These are phyloP conservation scores for Mortierella polycephala DNA, from an alignment of 371 early-diverging fungal genomes.

Conservation along the genomic window DNA sequence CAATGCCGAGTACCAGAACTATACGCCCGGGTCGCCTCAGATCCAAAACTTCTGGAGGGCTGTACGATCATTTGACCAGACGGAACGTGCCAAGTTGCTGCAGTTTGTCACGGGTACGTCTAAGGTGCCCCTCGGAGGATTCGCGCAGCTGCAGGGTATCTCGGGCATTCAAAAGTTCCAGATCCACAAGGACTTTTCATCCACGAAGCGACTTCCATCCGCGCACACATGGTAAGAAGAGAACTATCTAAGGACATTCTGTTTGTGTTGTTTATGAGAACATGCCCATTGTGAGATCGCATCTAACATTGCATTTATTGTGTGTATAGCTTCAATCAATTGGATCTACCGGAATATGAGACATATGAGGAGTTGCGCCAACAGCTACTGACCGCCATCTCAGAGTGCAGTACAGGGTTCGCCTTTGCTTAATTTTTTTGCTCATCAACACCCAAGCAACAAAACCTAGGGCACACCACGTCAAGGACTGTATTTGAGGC, in stretches of 20 bases:
- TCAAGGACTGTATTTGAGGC: too few relatives aligned
- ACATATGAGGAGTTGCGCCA: slow-evolving; percentile 92
- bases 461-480: too few relatives aligned
- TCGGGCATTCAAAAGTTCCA: slow-evolving; percentile 98
- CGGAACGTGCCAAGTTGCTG: slow-evolving; percentile 96
- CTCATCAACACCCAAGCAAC: too few relatives aligned
- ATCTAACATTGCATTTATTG: slow-evolving; percentile 20
- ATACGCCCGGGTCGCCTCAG: slow-evolving; percentile 85
- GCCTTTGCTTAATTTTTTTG: slow-evolving; percentile 75
- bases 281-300: neutral
- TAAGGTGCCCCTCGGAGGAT: slow-evolving; percentile 98
- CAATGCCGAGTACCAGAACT: slow-evolving; percentile 96
- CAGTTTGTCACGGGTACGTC: slow-evolving; percentile 99
- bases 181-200: slow-evolving; percentile 96
- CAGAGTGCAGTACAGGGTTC: slow-evolving; percentile 97
- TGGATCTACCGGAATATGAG: slow-evolving; percentile 97
- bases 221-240: slow-evolving; percentile 96
- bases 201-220: slow-evolving; percentile 88
- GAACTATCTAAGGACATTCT: neutral
- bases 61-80: slow-evolving; percentile 96
- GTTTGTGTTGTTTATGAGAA: neutral
- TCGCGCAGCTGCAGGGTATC: slow-evolving; percentile 93
- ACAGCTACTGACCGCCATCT: slow-evolving; percentile 88
- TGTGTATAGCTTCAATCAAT: slow-evolving; percentile 91
- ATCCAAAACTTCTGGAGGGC: slow-evolving; percentile 99